Evolutionary conservation across 140 eudicot species (phyloP), one percentile per base, ranked within the genome.

Genomic region (Ambrosia hybrid): DNA sequence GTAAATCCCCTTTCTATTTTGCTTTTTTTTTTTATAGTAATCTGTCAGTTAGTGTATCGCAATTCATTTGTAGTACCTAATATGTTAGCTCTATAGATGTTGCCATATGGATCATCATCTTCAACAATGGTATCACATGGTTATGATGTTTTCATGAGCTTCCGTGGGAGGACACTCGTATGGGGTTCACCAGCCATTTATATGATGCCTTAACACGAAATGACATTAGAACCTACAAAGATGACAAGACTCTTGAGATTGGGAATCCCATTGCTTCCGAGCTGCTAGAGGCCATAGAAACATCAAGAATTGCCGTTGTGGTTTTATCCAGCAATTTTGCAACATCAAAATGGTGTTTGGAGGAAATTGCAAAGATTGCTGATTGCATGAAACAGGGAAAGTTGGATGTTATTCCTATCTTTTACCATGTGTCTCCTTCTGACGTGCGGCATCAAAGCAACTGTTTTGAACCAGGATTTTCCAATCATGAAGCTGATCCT

Each of bases 101-200:
- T 51, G 56, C 5, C 56, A 46, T 46, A 7, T 46, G 51, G 10
- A 46, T 46, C 51, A 51, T 51, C 56, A 0, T 51, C 56, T 51
- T 51, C 56, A 51, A 12, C n/a, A 51, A 51, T 15, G 10, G 14
- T 3, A 10, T 51, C 15, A 51, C 56, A 11, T 11, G 56, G 38
- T 43, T 57, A 39, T 45, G 76, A 71, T 49, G 71, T 73, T 14
- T 73, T 73, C 55, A 11, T 73, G 37, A 63, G 78, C 62, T 73
- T 51, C 14, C 56, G 56, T 3, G 56, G 56, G 56, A 51, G 16
- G 56, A 51, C 56, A 12, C 56, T 63, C 78, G 71, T n/a, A 39
- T 30, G 11, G 3, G 39, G 10, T 73, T 73, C 62, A 61, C 14
- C 51, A 51, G 69, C 62, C 70, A 73, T 48, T 51, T 73, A 15